Conservation (phyloP, 140 eudicot genomes). For the Stevia rebaudiana region DNA sequence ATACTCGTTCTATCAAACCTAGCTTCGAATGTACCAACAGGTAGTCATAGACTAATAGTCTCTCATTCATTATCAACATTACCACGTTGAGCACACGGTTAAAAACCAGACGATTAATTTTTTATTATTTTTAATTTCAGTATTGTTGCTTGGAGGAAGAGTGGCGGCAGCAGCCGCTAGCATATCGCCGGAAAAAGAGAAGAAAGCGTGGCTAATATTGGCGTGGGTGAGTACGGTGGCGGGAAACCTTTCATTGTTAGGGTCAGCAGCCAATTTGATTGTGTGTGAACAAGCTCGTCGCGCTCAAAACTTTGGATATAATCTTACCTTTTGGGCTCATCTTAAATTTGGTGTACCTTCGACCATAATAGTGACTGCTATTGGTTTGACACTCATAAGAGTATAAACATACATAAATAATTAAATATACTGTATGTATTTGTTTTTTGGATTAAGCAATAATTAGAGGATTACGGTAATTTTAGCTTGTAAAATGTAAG, state of each 20-base stretch:
- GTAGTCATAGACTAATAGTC: no score
- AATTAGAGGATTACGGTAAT: background rate
- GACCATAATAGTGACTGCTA: slow-evolving; percentile 61
- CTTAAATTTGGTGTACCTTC: slow-evolving; percentile 81
- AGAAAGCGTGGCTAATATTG: slow-evolving; percentile 80
- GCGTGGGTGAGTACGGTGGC: slow-evolving; percentile 99
- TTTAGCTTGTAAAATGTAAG: background rate
- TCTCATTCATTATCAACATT: background rate
- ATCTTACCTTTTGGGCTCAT: slow-evolving; percentile 70
- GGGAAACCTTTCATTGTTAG: slow-evolving; percentile 75
- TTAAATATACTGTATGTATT: background rate
- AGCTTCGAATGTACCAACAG: slow-evolving; percentile 95
- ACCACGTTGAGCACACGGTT: background rate
- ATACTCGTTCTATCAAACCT: slow-evolving; percentile 73
- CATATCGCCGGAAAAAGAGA: slow-evolving; percentile 68
- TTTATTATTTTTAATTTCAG: slow-evolving; percentile 28
- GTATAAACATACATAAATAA: slow-evolving; percentile 13
- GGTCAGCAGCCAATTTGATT: slow-evolving; percentile 93
- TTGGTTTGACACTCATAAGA: slow-evolving; percentile 68
- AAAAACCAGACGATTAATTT: background rate
- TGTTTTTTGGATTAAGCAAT: background rate
- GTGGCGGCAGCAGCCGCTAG: slow-evolving; percentile 84
- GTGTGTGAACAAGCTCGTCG: slow-evolving; percentile 96
- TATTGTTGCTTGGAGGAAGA: slow-evolving; percentile 67
- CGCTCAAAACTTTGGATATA: slow-evolving; percentile 57